Base-by-base conservation (phyloP, 169 alveolate species). In the Plasmodium sp. region DNA sequence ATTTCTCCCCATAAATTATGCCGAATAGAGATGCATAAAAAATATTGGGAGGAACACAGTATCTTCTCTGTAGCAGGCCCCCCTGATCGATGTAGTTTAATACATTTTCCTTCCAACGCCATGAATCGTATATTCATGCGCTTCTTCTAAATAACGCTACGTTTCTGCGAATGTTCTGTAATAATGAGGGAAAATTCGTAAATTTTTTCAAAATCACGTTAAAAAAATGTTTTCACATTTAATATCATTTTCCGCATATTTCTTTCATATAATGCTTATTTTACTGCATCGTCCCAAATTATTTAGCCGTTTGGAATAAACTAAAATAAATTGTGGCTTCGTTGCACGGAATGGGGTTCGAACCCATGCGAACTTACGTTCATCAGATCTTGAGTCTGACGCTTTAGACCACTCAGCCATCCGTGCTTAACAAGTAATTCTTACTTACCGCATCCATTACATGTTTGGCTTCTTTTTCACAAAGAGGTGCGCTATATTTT, bases 381-480 rank as follows among this genome's bases (percentile, higher is more conserved):
- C 97, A 96, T 96, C 95, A 96, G 97, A 96, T 96, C 97, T 96
- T 96, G 97, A 96, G 97, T 96, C 97, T 96, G 95, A 96, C 97
- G 97, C 97, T 95, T 96, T 96, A 96, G 97, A 96, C 97, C 97
- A 94, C 97, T 96, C 97, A 95, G 97, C 97, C 97, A 96, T 94
- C 93, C 96, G 96, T 95, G 96, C 97, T 88, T 34, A 67, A 1
- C 1, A 6, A 34, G 48, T 41, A 9, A 4, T 39, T 5, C 67
- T 31, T 83, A 18, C 48, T 56, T 67, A 18, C 45, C 9, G 27
- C 45, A 36, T 34, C 56, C 22, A 75, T 75, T 10, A 75, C 72
- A 83, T 83, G 22, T 22, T 43, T 71, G 5, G 12, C 31, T 67
- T 22, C n/a, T 31, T 31, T 7, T 6, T 7, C 43, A 67, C 39